Base-by-base conservation (phyloP, 2,329 filamentous ascomycete species). In the Zopfia rhizophila region DNA sequence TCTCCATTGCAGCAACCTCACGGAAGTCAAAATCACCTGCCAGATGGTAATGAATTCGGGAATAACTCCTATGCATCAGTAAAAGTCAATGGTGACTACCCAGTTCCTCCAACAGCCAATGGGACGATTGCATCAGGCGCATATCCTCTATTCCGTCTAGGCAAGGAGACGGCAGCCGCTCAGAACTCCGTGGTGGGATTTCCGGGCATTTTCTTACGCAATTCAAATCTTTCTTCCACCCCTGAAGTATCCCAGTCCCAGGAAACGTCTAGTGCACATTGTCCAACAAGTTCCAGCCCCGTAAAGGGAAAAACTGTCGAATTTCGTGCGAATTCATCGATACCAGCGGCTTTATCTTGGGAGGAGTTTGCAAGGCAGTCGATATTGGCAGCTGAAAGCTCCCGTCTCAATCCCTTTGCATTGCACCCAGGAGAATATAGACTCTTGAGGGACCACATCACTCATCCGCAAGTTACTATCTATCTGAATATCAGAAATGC, bases 401-500 rank as follows among this genome's bases (percentile, higher is more conserved):
- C 91, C 28, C 82, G 94, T 45, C 79, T 99, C 1, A 93, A 93
- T 56, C 93, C 94, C 1, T 97, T 94, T 71, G 86, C 89, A 8
- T 76, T 99, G 27, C 91, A 97, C 70, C 81, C 83, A 18, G 87
- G 90, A 52, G 94, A 99, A 71, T 92, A 97, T 66, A 77, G 82
- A 48, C 79, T 96, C 48, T 76, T 99, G 28, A 84, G 90, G 51
- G 81, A 89, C 51, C 87, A 95, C 61, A 85, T 99, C 58, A 96
- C 88, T 65, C 87, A 90, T 61, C 81, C 87, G 22, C 94, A 99
- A 72, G 91, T 97, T 56, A 97, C 93, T 3, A 90, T 91, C 10
- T 99, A 99, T 73, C 78, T 99, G 41, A 97, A 97, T 69, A 94
- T 99, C 52, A 84, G 94, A 59, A 99, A 99, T 70, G 90, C 91